Evolutionary conservation across 306 rosid genomes (phyloP).

Genomic region (Vigna mungo): DNA sequence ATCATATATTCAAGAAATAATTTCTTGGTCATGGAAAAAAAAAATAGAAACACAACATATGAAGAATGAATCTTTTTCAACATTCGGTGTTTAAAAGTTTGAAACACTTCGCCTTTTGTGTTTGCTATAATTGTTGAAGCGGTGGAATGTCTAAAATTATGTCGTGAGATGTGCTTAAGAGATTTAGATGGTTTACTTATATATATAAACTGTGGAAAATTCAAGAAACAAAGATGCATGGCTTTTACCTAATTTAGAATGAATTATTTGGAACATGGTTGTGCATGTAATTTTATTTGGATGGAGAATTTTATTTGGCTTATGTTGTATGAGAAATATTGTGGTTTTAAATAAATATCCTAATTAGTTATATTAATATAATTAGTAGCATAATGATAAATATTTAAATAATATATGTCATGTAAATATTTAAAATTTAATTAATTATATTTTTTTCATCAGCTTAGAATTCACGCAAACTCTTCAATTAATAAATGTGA

Average conservation of each 20-base stretch:
- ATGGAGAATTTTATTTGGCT: neutral
- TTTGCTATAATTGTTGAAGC: conserved; percentile 18
- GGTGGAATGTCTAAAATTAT: neutral
- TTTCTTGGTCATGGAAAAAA: too few species aligned
- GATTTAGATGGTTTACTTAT: conserved; percentile 31
- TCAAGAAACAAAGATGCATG: neutral
- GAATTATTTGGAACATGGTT: neutral
- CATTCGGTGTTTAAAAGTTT: conserved; percentile 13
- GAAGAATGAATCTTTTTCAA: neutral
- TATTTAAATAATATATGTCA: too few species aligned
- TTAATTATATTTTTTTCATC: too few species aligned
- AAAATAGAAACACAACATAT: neutral
- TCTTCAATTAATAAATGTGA: neutral
- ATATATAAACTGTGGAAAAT: neutral
- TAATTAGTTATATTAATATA: neutral
- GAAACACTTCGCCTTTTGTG: conserved; percentile 7
- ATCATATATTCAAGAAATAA: too few species aligned
- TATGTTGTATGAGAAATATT: neutral
- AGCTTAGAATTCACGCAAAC: too few species aligned
- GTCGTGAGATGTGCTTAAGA: neutral
- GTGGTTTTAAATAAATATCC: neutral
- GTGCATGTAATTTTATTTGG: neutral
- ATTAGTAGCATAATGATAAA: neutral
- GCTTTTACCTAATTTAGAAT: conserved; percentile 19
- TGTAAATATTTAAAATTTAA: too few species aligned